Evolutionary conservation across 257 asterid genomes (phyloP).

Genomic region (Hygrophila difformis): DNA sequence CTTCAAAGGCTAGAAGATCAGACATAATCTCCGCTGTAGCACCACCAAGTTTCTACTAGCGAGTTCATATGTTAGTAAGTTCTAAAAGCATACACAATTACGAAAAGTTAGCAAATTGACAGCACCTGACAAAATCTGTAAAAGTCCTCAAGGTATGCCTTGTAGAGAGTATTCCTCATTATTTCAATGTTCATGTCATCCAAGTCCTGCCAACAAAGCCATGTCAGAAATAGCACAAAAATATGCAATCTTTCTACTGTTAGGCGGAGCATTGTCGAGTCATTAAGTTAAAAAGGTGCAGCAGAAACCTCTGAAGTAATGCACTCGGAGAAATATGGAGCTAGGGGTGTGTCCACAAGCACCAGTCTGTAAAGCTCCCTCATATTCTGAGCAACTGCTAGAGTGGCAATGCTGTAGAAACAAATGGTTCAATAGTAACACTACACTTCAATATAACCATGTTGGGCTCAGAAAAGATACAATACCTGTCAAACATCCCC

Average conservation of each 20-base stretch:
- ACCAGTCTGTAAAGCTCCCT: slow-evolving; percentile 91
- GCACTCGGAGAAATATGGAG: slow-evolving; percentile 92
- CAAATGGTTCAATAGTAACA: slow-evolving; percentile 9
- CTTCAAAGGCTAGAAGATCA: slow-evolving; percentile 84
- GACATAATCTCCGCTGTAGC: slow-evolving; percentile 93
- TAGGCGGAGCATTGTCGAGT: neutral
- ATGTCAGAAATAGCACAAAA: slow-evolving; percentile 7
- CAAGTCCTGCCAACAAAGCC: slow-evolving; percentile 46
- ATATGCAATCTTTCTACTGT: neutral
- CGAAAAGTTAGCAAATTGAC: neutral
- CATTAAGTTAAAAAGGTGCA: neutral
- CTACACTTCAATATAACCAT: slow-evolving; percentile 2
- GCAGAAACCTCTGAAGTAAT: slow-evolving; percentile 75
- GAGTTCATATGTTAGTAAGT: slow-evolving; percentile 13
- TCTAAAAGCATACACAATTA: too few relatives aligned
- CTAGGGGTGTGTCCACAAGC: slow-evolving; percentile 91
- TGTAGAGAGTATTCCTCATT: slow-evolving; percentile 90
- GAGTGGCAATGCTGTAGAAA: slow-evolving; percentile 64
- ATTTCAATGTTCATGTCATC: slow-evolving; percentile 95
- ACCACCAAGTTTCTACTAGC: slow-evolving; percentile 74
- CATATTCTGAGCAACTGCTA: slow-evolving; percentile 96
- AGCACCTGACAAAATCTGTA: slow-evolving; percentile 75
- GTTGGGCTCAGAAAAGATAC: neutral
- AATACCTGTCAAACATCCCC: slow-evolving; percentile 93
- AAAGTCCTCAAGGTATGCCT: slow-evolving; percentile 92